Percentiles rank a stretch among this genome's conserved stretches.
Evolutionary conservation across 345 rosid species (phyloP).

Genomic region (Conringia planisiliqua): DNA sequence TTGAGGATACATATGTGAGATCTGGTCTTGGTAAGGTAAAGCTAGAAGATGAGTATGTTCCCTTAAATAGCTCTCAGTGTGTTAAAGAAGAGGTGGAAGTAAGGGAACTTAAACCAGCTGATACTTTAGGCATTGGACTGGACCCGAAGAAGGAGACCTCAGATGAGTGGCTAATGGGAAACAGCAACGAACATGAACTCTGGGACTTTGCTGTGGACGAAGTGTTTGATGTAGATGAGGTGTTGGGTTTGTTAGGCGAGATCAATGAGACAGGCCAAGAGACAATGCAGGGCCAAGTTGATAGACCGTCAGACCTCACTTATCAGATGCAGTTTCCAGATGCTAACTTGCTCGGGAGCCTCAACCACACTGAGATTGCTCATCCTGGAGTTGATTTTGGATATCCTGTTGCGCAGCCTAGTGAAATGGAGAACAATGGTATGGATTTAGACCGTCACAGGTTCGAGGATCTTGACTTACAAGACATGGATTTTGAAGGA

Average conservation of each 20-base stretch:
- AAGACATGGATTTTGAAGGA: background rate
- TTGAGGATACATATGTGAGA: constrained; percentile 17
- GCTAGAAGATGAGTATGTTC: constrained; percentile 23
- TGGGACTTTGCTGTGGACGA: constrained; percentile 38
- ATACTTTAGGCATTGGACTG: constrained; percentile 2
- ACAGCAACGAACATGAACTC: constrained; percentile 9
- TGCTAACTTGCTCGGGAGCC: constrained; percentile 17
- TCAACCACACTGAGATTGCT: constrained; percentile 17
- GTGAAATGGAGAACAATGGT: constrained; percentile 13
- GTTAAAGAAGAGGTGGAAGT: background rate
- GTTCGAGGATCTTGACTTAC: constrained; percentile 16
- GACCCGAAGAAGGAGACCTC: background rate
- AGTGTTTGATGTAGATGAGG: constrained; percentile 57
- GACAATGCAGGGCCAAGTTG: background rate
- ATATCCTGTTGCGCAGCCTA: constrained; percentile 7
- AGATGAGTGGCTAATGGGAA: constrained; percentile 5
- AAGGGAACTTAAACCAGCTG: background rate
- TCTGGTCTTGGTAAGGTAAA: constrained; percentile 8
- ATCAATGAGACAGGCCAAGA: constrained; percentile 14
- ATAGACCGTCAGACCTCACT: constrained; percentile 10
- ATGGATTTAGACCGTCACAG: background rate
- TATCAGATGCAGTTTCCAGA: constrained; percentile 28
- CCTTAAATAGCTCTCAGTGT: background rate
- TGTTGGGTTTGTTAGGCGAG: constrained; percentile 36
- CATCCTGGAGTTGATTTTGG: constrained; percentile 25